Evolutionary conservation across 352 stramenopile genomes (phyloP), one percentile per base, ranked within the genome.

Genomic region (Pythium rishiriense): DNA sequence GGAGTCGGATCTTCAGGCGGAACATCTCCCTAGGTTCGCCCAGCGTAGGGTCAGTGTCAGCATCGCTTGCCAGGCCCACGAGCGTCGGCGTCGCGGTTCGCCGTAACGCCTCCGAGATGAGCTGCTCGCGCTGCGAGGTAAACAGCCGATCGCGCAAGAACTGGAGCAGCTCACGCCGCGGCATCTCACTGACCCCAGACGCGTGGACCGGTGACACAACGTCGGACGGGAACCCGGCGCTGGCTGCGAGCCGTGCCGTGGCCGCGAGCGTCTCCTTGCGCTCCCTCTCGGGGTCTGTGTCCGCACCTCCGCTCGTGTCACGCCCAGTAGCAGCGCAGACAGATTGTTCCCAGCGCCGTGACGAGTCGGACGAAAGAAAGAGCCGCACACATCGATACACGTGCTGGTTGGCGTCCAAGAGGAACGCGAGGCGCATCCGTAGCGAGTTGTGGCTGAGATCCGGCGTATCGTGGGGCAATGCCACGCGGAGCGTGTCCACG

Each of bases 321-420:
- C 3, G 2, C 10, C 29, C 48, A 17, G 4, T 17, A 10, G 26
- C 48, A 15, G 28, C 10, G 29, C 29, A 50, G 12, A 59, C 22
- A 14, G 25, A 49, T 11, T 59, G 33, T 19, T 65, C 54, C 72
- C 64, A 64, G 6, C 10, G 28, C 6, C 19, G 15, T 19, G 68
- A 21, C 4, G 43, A n/a, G 7, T 35, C 28, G 10, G 31, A 22
- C 12, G 9, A 11, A 3, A 87, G 53, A 4, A 76, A 57, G 28
- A 87, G 33, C 1, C 76, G 81, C 50, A 78, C 45, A 10, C 75
- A 54, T 42, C 62, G 71, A 41, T 74, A 83, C 5, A 82, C 47
- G 48, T 70, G 77, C 8, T 72, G 70, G 33, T 90, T 90, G 11
- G 85, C 41, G 19, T 75, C 57, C 28, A 88, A 45, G 11, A 90